phyloP scores from a whole-genome alignment of 1,284 basidiomycete species.

The Austroboletus olivaceoglutinosus region DNA sequence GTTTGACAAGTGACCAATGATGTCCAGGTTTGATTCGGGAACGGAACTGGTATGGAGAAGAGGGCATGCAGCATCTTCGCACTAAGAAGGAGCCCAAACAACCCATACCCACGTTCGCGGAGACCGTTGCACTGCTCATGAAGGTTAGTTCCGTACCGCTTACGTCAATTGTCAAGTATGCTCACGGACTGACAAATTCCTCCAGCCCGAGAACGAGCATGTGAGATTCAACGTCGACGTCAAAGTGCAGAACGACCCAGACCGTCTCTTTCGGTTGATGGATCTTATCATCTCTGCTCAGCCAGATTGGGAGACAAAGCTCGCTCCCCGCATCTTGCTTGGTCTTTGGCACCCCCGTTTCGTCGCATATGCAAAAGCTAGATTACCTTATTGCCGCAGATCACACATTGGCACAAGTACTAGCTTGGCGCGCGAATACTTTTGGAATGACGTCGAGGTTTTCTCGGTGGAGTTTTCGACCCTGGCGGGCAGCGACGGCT shows the following conservation, averaged over 20 bases:
- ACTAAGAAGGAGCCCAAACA: conserved; percentile 83
- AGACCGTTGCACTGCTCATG: conserved; percentile 83
- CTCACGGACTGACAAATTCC: conserved; percentile 5
- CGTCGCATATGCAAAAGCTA: conserved; percentile 69
- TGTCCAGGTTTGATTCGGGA: conserved; percentile 64
- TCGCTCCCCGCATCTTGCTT: conserved; percentile 90
- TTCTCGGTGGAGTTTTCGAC: conserved; percentile 85
- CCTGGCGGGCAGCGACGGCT: conserved; percentile 72
- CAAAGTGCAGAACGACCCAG: conserved; percentile 91
- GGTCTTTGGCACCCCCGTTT: conserved; percentile 95
- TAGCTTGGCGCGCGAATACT: conserved; percentile 76
- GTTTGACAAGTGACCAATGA: conserved; percentile 22
- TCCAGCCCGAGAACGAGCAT: conserved; percentile 78
- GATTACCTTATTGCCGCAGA: conserved; percentile 80
- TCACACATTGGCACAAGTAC: conserved; percentile 83
- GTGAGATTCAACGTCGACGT: conserved; percentile 92
- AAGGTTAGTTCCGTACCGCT: conserved; percentile 42
- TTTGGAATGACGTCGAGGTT: conserved; percentile 86
- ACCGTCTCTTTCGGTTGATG: conserved; percentile 85
- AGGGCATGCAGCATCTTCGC: conserved; percentile 80
- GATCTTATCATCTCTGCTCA: conserved; percentile 69
- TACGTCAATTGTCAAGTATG: conserved; percentile 3
- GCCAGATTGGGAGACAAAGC: conserved; percentile 71
- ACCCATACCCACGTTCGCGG: conserved; percentile 82
- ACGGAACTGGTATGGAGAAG: conserved; percentile 66